A percentile compares a stretch with the other conserved stretches of the same genome.
Evolutionary conservation across 257 asterid genomes (phyloP).

Genomic region (Solanum lycopersicoides): DNA sequence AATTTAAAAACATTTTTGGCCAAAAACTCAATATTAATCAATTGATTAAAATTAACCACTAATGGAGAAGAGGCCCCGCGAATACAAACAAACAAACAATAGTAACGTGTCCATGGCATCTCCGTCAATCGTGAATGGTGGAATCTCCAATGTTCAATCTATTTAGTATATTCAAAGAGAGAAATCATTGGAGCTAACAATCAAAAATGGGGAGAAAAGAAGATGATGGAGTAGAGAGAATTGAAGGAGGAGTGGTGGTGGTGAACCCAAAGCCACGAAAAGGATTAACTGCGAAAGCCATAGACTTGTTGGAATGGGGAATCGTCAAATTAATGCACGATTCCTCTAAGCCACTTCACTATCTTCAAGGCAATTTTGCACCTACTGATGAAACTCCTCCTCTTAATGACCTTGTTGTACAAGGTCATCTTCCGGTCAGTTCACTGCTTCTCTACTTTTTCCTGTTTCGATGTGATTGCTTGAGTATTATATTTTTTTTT

Average conservation of each 20-base stretch:
- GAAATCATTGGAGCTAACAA: background rate
- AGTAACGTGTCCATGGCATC: background rate
- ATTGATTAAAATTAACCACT: too few species aligned
- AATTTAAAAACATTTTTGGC: too few species aligned
- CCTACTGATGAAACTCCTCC: slow-evolving; percentile 88
- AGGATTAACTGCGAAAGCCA: slow-evolving; percentile 52
- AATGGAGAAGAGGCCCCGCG: background rate
- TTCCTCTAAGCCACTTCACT: slow-evolving; percentile 55
- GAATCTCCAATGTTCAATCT: background rate
- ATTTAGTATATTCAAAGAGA: background rate
- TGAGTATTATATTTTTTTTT: too few species aligned
- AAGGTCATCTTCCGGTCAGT: slow-evolving; percentile 80
- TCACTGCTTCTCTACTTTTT: background rate
- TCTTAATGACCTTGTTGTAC: slow-evolving; percentile 45
- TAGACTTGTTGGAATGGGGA: slow-evolving; percentile 72
- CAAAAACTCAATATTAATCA: too few species aligned
- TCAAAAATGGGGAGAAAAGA: slow-evolving; percentile 22
- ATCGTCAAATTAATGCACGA: slow-evolving; percentile 66
- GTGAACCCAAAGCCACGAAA: slow-evolving; percentile 67
- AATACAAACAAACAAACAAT: background rate
- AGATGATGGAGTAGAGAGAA: slow-evolving; percentile 28
- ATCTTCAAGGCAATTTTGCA: slow-evolving; percentile 67
- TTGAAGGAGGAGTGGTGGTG: slow-evolving; percentile 32
- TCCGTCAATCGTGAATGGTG: background rate
- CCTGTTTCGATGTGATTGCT: background rate